Percentiles rank a stretch among this genome's conserved stretches.
phyloP scores from a whole-genome alignment of 2,329 filamentous ascomycete species.

The Celoporthe dispersa region DNA sequence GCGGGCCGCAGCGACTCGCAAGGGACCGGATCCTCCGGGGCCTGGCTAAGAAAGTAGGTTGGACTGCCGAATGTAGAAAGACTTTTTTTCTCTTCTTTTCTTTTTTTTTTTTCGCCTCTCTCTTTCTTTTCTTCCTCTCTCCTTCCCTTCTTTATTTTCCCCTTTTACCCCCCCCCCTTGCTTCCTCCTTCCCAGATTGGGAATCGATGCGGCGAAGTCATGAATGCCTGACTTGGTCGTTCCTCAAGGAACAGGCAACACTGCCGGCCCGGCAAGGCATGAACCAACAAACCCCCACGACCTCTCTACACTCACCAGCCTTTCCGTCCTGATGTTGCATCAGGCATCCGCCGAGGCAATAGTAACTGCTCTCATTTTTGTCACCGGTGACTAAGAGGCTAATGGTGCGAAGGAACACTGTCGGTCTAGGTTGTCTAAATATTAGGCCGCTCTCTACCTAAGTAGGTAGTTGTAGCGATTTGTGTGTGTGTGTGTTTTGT shows the following conservation, averaged over 20 bases:
- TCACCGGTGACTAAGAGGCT: not conserved
- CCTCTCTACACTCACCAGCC: not conserved
- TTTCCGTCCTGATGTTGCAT: not conserved
- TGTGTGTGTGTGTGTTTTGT: too few relatives aligned
- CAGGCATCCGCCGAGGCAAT: not conserved
- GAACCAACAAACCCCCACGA: not conserved
- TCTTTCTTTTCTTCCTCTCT: too few relatives aligned
- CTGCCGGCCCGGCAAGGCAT: not conserved
- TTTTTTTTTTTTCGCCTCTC: too few relatives aligned
- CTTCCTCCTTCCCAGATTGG: not conserved
- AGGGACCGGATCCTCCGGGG: conserved; percentile 2
- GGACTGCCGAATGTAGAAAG: not conserved
- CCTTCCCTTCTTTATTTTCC: not conserved
- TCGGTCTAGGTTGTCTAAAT: conserved; percentile 11
- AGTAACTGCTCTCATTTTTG: not conserved
- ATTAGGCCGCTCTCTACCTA: conserved; percentile 7
- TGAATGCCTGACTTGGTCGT: not conserved
- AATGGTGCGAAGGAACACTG: not conserved
- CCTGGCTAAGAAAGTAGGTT: not conserved
- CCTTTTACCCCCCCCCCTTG: not conserved
- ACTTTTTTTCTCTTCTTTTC: not conserved
- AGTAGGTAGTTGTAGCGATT: not conserved
- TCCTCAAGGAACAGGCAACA: conserved; percentile 3
- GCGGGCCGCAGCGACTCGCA: conserved; percentile 12
- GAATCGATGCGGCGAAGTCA: not conserved